Base-by-base conservation (phyloP, 129 eudicot genomes). In the Pittosporum tobira region DNA sequence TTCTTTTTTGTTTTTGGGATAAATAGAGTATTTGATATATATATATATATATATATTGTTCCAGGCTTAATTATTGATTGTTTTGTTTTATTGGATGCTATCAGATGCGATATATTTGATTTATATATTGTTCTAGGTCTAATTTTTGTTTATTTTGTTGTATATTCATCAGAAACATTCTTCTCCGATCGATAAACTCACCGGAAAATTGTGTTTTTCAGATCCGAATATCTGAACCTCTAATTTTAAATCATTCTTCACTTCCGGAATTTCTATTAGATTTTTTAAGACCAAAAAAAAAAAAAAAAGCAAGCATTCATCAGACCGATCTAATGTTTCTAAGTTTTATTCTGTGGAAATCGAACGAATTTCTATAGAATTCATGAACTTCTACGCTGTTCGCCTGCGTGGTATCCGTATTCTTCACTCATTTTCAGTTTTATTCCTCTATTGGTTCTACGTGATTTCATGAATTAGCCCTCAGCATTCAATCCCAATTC, bases 391-490 rank as follows among this genome's bases (percentile, higher is more conserved):
- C 11, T 8, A 34, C 10, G 8, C 60, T 10, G 46, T 75, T 57
- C 59, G 52, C 40, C 63, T 79, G 76, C 81, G 71, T 22, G 30
- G 83, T 10, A 73, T 77, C 52, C 69, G 88, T 16, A 66, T 76
- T 44, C 75, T 81, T 9, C 88, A 81, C 61, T 81, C 88, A 0
- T 81, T 81, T 60, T 81, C 87, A 19, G 87, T 81, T n/a, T 79
- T 81, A 0, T 81, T 72, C 56, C 83, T 81, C 63, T 66, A 81
- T 77, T 70, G 79, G 79, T 81, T 81, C 74, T 81, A 81, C 59
- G 75, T 72, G 54, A 76, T 81, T 62, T 81, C 88, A 67, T 80
- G 67, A 73, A 73, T 55, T 57, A 53, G 52, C 63, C 65, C 40
- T 43, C 40, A n/a, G 8, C 62, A 7, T n/a, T n/a, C n/a, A n/a